These are phyloP conservation scores for Psilocybe cyanescens DNA, from an alignment of 768 basidiomycete species.

Conservation along the genomic window DNA sequence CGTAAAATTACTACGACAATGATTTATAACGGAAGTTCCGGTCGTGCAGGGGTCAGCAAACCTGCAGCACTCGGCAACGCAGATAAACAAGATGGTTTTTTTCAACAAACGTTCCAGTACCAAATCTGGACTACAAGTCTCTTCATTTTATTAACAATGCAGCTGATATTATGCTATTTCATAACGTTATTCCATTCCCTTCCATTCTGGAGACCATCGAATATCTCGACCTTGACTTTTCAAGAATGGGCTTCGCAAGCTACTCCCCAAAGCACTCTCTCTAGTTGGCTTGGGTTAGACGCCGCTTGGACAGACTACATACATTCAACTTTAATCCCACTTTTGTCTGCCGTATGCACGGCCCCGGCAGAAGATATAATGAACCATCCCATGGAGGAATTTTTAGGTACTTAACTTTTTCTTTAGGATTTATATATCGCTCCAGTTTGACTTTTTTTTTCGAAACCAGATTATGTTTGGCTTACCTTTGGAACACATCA, in stretches of 20 bases:
- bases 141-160: constrained; percentile 46
- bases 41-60: constrained; percentile 53
- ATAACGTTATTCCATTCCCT: constrained; percentile 45
- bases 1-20: constrained; percentile 48
- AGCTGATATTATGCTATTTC: constrained; percentile 49
- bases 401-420: constrained; percentile 51
- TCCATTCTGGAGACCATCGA: constrained; percentile 41
- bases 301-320: constrained; percentile 55
- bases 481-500: constrained; percentile 69
- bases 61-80: constrained; percentile 37
- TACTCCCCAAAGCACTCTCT: constrained; percentile 43
- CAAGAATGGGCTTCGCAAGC: constrained; percentile 49
- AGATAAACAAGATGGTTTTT: constrained; percentile 5
- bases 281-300: constrained; percentile 51
- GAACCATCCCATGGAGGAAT: constrained; percentile 62
- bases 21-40: constrained; percentile 70
- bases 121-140: constrained; percentile 34
- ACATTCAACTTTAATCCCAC: constrained; percentile 55
- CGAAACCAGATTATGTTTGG: constrained; percentile 66
- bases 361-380: constrained; percentile 57
- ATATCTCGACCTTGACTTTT: constrained; percentile 43
- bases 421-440: background rate
- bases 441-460: background rate
- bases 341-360: constrained; percentile 79
- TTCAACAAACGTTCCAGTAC: constrained; percentile 6